Base-by-base conservation (phyloP, 768 basidiomycete genomes). In the Polyporus arcularius region DNA sequence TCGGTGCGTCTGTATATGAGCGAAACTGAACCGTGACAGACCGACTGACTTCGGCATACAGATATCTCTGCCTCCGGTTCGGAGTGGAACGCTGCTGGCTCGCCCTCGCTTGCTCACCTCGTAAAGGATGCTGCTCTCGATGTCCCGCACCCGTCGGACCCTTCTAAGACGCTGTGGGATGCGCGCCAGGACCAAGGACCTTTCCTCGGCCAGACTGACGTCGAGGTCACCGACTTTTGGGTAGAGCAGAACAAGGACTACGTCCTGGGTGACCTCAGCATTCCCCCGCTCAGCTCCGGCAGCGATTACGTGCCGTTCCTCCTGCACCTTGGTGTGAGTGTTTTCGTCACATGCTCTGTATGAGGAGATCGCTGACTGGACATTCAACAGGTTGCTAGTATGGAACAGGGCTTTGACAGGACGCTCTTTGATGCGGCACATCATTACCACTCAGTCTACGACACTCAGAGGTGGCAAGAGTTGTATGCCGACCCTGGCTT, bases 251-350 rank as follows among this genome's bases (percentile, higher is more conserved):
- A 54, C 12, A 52, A 53, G 58, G 54, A 55, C 41, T 46, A 45
- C 12, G 30, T 46, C 7, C 8, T 40, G 68, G 73, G 35, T 67
- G 63, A 62, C 5, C 51, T 75, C 10, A 82, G 79, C 21, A 72
- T 94, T 46, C 31, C 38, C 0, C 82, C 90, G 15, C 75, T 94
- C 21, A 93, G 93, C 46, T 91, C 88, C 54, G 93, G 93, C 28
- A 93, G 91, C 59, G 96, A 98, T 72, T 98, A 80, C 64, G 97
- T 96, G 1, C 88, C 92, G 12, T 97, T 98, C 78, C 74, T 98
- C 67, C 92, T 98, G 72, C 79, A 85, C 40, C 79, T 88, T 57
- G 89, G 89, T 3, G 82, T 89, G 54, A 75, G 84, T 49, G 61
- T 67, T 9, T 59, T 4, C 67, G 21, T 9, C 15, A 3, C 10